Conservation (phyloP, 805 yeast species). For the Yueomyces sp. region DNA sequence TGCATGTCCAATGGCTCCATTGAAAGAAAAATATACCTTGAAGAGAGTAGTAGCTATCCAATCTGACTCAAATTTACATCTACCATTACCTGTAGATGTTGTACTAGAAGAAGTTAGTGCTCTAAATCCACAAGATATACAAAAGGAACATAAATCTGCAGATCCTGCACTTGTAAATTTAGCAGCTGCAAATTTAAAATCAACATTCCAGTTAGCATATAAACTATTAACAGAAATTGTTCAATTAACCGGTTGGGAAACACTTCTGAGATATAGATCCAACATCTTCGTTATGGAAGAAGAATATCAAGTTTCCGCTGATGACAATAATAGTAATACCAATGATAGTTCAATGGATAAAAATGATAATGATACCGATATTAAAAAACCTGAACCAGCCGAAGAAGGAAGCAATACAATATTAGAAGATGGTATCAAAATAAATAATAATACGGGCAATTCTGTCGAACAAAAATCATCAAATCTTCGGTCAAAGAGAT, state of each 20-base stretch:
- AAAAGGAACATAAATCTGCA: constrained; percentile 48
- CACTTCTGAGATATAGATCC: constrained; percentile 42
- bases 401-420: neutral
- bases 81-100: constrained; percentile 68
- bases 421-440: neutral
- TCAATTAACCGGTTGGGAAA: constrained; percentile 64
- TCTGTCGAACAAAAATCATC: constrained; percentile 3
- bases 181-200: constrained; percentile 57
- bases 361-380: neutral
- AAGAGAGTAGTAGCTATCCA: constrained; percentile 42
- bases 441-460: neutral
- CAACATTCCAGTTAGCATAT: constrained; percentile 45
- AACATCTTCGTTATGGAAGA: constrained; percentile 58
- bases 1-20: constrained; percentile 66
- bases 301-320: constrained; percentile 30
- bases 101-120: constrained; percentile 55
- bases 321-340: constrained; percentile 4
- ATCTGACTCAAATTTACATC: constrained; percentile 33
- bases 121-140: constrained; percentile 51
- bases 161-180: constrained; percentile 48
- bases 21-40: constrained; percentile 51
- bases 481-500: constrained; percentile 45
- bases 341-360: neutral
- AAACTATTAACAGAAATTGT: constrained; percentile 51
- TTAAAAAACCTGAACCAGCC: neutral